phyloP scores from a whole-genome alignment of 2,329 filamentous ascomycete species.

The Aspergillus sojae region DNA sequence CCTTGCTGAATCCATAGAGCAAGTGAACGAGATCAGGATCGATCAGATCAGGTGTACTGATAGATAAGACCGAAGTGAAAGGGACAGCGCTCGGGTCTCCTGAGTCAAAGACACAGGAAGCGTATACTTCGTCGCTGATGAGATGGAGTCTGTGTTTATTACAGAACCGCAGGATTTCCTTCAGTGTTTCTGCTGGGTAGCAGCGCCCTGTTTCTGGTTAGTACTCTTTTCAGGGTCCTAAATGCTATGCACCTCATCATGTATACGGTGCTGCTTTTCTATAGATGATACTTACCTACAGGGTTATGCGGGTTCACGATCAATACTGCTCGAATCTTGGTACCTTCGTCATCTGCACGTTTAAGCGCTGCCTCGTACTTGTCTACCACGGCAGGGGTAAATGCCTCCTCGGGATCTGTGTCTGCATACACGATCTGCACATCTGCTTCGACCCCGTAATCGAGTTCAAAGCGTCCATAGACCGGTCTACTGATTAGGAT shows the following conservation, averaged over 20 bases:
- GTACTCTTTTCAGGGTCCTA: not conserved
- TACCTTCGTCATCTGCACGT: constrained; percentile 33
- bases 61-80: constrained; percentile 51
- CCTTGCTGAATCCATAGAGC: constrained; percentile 47
- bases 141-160: constrained; percentile 54
- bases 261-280: not conserved
- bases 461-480: constrained; percentile 53
- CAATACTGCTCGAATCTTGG: constrained; percentile 44
- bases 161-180: constrained; percentile 53
- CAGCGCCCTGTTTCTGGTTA: constrained; percentile 39
- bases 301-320: constrained; percentile 51
- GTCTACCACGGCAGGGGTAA: constrained; percentile 33
- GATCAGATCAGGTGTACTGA: constrained; percentile 48
- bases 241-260: not conserved
- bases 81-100: constrained; percentile 37
- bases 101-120: constrained; percentile 51
- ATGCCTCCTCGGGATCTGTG: constrained; percentile 42
- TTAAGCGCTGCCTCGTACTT: constrained; percentile 43
- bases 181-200: constrained; percentile 46
- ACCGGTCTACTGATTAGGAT: constrained; percentile 51
- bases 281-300: constrained; percentile 29
- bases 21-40: constrained; percentile 55
- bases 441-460: constrained; percentile 50
- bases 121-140: constrained; percentile 61
- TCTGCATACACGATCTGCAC: constrained; percentile 44